Evolutionary conservation across 2,329 filamentous ascomycete genomes (phyloP).

Genomic region (Fusarium sp.): DNA sequence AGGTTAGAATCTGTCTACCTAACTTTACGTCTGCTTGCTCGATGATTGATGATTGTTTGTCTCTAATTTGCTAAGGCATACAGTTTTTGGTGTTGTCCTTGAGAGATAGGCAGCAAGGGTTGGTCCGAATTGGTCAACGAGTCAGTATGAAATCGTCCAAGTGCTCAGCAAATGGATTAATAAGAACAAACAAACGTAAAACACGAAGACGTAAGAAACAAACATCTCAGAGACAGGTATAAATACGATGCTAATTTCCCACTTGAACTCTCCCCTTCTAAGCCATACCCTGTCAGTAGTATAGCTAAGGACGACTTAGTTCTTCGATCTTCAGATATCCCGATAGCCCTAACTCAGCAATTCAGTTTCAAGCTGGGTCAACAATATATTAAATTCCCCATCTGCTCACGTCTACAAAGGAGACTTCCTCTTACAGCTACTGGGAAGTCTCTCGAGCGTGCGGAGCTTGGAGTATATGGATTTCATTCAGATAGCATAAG

Average conservation of each 20-base stretch:
- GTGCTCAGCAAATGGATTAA: neutral
- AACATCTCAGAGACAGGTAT: neutral
- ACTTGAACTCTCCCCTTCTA: neutral
- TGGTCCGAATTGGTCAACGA: neutral
- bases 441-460: neutral
- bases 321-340: neutral
- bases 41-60: neutral
- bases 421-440: neutral
- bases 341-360: too few species aligned
- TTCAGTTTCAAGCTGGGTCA: neutral
- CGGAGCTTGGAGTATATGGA: neutral
- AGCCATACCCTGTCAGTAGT: neutral
- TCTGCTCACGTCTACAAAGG: neutral
- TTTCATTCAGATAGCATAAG: neutral
- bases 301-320: too few species aligned
- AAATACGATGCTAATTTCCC: neutral
- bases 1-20: neutral
- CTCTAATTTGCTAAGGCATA: neutral
- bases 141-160: neutral
- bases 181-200: neutral
- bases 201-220: rapidly evolving
- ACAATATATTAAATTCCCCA: too few species aligned
- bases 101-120: neutral
- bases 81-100: neutral
- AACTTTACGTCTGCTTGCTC: neutral